phyloP scores from a whole-genome alignment of 768 basidiomycete genomes.

The Naganishia kalamii region DNA sequence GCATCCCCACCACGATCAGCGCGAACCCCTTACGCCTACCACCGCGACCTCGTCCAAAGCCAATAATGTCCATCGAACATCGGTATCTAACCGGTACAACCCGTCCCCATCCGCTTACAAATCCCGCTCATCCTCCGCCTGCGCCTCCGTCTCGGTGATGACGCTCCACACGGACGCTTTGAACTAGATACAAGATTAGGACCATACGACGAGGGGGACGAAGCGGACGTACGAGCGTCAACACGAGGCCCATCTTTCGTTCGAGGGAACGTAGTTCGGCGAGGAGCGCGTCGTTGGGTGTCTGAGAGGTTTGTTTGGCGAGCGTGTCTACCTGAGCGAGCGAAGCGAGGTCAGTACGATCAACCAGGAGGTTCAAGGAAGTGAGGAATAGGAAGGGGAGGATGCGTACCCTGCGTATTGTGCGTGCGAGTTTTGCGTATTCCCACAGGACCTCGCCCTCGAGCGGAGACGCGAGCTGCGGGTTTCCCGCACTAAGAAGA shows the following conservation, averaged over 20 bases:
- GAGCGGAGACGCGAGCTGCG: constrained; percentile 55
- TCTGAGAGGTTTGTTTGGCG: constrained; percentile 64
- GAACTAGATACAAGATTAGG: constrained; percentile 55
- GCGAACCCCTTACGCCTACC: no score
- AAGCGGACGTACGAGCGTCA: constrained; percentile 66
- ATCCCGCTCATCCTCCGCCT: constrained; percentile 25
- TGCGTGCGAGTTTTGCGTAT: constrained; percentile 77
- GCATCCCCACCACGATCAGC: no score
- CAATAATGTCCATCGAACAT: no score
- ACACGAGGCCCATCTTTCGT: constrained; percentile 87
- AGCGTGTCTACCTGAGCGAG: constrained; percentile 33
- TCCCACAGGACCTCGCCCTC: constrained; percentile 86
- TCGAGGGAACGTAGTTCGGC: constrained; percentile 72
- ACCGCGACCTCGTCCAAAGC: no score
- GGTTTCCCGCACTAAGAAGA: constrained; percentile 53
- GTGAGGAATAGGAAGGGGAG: not conserved
- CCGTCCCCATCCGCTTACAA: no score
- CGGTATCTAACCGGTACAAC: no score
- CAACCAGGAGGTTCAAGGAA: not conserved
- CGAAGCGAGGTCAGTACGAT: not conserved
- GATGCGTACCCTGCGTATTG: constrained; percentile 66
- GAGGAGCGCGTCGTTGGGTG: constrained; percentile 72
- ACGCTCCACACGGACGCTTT: constrained; percentile 95
- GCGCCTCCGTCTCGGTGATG: constrained; percentile 52
- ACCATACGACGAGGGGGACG: not conserved